Base-by-base conservation (phyloP, 2,329 filamentous ascomycete genomes). In the Trichoderma sp. region DNA sequence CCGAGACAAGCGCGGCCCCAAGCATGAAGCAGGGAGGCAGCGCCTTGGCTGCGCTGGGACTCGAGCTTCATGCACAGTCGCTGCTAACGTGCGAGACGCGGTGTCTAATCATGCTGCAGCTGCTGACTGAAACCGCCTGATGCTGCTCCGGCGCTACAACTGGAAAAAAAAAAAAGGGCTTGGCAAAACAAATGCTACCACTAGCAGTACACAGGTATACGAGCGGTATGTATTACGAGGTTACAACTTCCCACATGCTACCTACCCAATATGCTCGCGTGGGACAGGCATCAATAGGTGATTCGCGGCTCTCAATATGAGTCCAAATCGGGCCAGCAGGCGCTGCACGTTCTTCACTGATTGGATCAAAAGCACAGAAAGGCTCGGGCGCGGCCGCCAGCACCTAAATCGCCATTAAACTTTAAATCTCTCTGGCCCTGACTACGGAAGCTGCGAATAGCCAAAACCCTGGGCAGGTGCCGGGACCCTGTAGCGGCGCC, bases 361-460 rank as follows among this genome's bases (percentile, higher is more conserved):
- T 66, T 66, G 63, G 63, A 34, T 18, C 11, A 26, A 10, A 39
- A 28, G 13, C 7, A 16, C 28, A 43, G 6, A 24, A 39, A 66
- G 52, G 13, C 34, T 58, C 63, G 63, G 63, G 63, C 14, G 63
- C 49, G 63, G 63, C 63, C 63, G 63, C 28, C 2, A 54, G 21
- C 28, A 66, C 34, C 54, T 43, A 37, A 26, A 58, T 52, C n/a
- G 63, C 52, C 37, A 58, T 66, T 14, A 66, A 66, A 66, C 52
- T 8, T 66, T 49, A 49, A 49, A 24, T 21, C 21, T 18, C 46
- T 21, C 24, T 24, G 43, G 10, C 51, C 51, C 51, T 54, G 51
- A 28, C 51, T 54, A 54, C 24, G 39, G 37, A 49, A 7, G 26
- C 58, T 46, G 58, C 16, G 58, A 18, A 16, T 8, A 32, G 10